Percentiles rank a stretch among this genome's conserved stretches.
Evolutionary conservation across 1,284 basidiomycete genomes (phyloP).

Genomic region (Xanthoconium separans): DNA sequence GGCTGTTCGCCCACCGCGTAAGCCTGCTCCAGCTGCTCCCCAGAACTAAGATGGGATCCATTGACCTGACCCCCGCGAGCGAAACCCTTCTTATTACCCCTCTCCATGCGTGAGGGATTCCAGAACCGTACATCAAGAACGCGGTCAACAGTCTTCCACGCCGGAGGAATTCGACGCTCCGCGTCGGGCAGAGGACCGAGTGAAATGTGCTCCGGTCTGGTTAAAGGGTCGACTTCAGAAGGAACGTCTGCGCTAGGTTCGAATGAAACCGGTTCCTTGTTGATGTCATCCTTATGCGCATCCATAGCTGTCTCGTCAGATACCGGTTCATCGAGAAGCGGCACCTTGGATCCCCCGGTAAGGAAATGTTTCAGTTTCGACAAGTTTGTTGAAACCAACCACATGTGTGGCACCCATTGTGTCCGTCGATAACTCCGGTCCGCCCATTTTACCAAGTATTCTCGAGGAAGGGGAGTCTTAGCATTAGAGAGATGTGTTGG

Average conservation of each 20-base stretch:
- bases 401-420: slow-evolving; percentile 90
- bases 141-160: slow-evolving; percentile 81
- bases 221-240: slow-evolving; percentile 37
- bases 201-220: slow-evolving; percentile 18
- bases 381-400: slow-evolving; percentile 66
- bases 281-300: slow-evolving; percentile 34
- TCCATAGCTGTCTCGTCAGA: slow-evolving; percentile 35
- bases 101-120: slow-evolving; percentile 21
- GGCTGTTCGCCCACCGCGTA: slow-evolving; percentile 61
- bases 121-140: slow-evolving; percentile 76
- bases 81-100: slow-evolving; percentile 23
- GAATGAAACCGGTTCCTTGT: slow-evolving; percentile 32
- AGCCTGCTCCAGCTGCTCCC: slow-evolving; percentile 40
- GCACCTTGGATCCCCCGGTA: slow-evolving; percentile 63
- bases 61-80: slow-evolving; percentile 36
- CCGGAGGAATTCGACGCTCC: slow-evolving; percentile 64
- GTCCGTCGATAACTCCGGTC: slow-evolving; percentile 74
- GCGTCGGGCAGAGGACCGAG: slow-evolving; percentile 53
- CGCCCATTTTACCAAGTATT: slow-evolving; percentile 90
- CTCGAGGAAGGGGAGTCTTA: slow-evolving; percentile 68
- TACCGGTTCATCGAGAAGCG: slow-evolving; percentile 52
- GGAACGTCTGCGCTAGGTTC: slow-evolving; percentile 37
- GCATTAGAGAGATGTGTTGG: slow-evolving; percentile 47
- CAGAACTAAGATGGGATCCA: slow-evolving; percentile 22
- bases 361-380: slow-evolving; percentile 79